Percentiles rank a stretch among this genome's conserved stretches.
phyloP scores from a whole-genome alignment of 768 basidiomycete species.

The Lactarius pseudohatsudake region DNA sequence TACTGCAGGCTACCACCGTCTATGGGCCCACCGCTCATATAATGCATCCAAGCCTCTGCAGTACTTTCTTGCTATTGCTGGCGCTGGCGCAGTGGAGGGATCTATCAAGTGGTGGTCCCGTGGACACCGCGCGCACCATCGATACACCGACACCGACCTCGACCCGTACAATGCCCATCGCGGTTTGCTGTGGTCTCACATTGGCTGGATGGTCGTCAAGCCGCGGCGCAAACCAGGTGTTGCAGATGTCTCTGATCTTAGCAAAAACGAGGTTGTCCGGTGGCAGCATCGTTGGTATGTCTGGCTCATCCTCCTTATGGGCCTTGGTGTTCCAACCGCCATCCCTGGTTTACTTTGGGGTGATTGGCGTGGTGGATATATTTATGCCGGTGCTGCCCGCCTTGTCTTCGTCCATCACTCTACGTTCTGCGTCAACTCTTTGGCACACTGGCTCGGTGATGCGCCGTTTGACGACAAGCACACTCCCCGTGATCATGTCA shows the following conservation, averaged over 20 bases:
- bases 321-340: conserved; percentile 69
- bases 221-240: conserved; percentile 87
- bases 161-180: conserved; percentile 94
- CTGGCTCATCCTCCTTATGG: conserved; percentile 65
- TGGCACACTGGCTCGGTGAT: conserved; percentile 95
- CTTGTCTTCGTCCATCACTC: conserved; percentile 90
- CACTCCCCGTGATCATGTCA: conserved; percentile 83
- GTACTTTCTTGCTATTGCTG: conserved; percentile 78
- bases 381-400: conserved; percentile 80
- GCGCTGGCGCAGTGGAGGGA: conserved; percentile 92
- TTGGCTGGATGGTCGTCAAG: conserved; percentile 93
- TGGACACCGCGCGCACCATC: conserved; percentile 95
- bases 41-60: conserved; percentile 87
- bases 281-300: conserved; percentile 90
- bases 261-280: conserved; percentile 71
- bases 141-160: conserved; percentile 95
- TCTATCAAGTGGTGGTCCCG: conserved; percentile 99
- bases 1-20: conserved; percentile 92
- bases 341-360: conserved; percentile 83
- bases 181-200: conserved; percentile 83
- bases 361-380: conserved; percentile 81
- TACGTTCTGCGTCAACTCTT: conserved; percentile 95
- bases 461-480: conserved; percentile 94
- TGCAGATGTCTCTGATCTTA: conserved; percentile 85
- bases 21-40: conserved; percentile 96